These are phyloP conservation scores for Cairneyella variabilis DNA, from an alignment of 495 filamentous ascomycete species.

Conservation along the genomic window DNA sequence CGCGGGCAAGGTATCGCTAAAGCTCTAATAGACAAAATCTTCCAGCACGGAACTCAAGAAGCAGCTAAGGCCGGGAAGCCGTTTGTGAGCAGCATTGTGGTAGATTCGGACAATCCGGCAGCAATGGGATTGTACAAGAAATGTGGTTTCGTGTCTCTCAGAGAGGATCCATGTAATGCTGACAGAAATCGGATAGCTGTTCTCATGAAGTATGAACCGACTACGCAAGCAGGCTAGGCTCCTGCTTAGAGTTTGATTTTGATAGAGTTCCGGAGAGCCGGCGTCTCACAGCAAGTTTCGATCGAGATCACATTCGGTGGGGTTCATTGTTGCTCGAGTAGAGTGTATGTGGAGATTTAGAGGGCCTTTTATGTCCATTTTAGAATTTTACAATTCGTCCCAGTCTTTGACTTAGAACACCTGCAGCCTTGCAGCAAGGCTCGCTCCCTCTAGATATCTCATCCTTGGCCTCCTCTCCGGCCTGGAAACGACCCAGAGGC, in stretches of 20 bases:
- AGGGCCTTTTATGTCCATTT: no score
- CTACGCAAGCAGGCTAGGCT: not conserved
- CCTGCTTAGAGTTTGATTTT: not conserved
- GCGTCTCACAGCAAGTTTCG: no score
- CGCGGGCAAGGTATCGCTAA: conserved; percentile 40
- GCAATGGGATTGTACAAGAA: conserved; percentile 43
- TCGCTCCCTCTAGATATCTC: no score
- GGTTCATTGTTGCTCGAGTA: no score
- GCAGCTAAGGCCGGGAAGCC: conserved; percentile 23
- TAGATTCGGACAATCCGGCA: conserved; percentile 34
- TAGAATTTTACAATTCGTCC: no score
- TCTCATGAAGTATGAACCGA: conserved; percentile 17
- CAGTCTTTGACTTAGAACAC: no score
- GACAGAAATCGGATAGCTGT: conserved; percentile 5
- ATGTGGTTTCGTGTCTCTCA: conserved; percentile 38
- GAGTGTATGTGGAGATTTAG: no score
- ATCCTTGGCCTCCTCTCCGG: no score
- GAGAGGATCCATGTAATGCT: conserved; percentile 19
- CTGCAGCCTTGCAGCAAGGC: no score
- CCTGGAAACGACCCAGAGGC: no score
- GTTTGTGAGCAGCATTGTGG: conserved; percentile 31
- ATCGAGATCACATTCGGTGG: no score
- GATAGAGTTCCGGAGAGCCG: no score
- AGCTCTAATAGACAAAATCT: conserved; percentile 34
- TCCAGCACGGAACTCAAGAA: conserved; percentile 27